Evolutionary conservation across 345 rosid genomes (phyloP).

Genomic region (Diplotaxis tenuifolia): DNA sequence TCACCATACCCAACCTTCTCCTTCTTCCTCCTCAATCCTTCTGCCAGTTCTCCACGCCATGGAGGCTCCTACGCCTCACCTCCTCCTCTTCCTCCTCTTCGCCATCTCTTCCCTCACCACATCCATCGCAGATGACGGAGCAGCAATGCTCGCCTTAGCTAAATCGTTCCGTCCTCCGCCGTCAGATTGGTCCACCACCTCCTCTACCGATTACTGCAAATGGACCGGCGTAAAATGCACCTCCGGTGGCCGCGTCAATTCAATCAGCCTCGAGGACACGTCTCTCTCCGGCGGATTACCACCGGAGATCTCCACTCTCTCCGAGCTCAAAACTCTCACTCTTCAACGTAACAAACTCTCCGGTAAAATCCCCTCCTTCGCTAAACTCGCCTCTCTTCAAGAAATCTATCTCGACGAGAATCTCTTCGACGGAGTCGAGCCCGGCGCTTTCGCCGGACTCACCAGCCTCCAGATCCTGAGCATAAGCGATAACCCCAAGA

Average conservation of each 20-base stretch:
- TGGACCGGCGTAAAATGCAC: slow-evolving; percentile 61
- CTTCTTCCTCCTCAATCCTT: background rate
- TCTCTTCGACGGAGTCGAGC: slow-evolving; percentile 50
- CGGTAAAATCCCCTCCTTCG: slow-evolving; percentile 63
- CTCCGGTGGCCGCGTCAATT: slow-evolving; percentile 41
- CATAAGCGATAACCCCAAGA: slow-evolving; percentile 35
- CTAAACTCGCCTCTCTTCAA: slow-evolving; percentile 49
- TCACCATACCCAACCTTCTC: slow-evolving; percentile 20
- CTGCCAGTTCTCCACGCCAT: slow-evolving; percentile 19
- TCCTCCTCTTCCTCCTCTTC: slow-evolving; percentile 31
- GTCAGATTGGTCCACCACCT: slow-evolving; percentile 50
- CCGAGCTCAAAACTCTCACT: slow-evolving; percentile 46
- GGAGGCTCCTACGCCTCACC: slow-evolving; percentile 43
- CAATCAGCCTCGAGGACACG: slow-evolving; percentile 40
- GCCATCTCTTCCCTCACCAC: slow-evolving; percentile 10
- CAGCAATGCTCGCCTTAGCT: slow-evolving; percentile 48
- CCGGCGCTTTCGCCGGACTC: slow-evolving; percentile 61
- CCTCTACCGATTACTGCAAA: slow-evolving; percentile 40
- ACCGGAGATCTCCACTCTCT: slow-evolving; percentile 50
- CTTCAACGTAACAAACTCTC: slow-evolving; percentile 52
- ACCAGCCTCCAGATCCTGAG: slow-evolving; percentile 48
- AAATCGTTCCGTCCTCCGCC: slow-evolving; percentile 50
- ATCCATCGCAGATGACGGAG: slow-evolving; percentile 50
- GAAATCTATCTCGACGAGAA: slow-evolving; percentile 47
- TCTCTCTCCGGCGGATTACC: slow-evolving; percentile 52